Conservation (phyloP, 106 monocot species). For the Alisma plantagoaquatica region DNA sequence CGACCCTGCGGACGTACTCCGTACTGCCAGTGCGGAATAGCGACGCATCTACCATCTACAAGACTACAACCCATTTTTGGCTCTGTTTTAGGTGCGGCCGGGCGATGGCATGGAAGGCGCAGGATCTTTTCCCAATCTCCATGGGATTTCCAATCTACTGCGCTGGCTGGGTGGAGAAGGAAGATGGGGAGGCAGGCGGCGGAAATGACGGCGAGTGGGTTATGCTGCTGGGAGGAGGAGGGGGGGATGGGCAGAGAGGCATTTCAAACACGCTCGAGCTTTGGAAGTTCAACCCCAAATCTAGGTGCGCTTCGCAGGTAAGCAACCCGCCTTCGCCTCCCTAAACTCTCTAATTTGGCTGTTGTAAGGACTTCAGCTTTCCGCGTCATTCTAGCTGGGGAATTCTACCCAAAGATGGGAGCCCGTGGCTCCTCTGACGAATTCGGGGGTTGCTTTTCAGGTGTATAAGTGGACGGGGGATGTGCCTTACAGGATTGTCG, state of each 20-base stretch:
- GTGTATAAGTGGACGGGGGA: constrained; percentile 47
- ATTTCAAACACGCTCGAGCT: constrained; percentile 68
- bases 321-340: constrained; percentile 27
- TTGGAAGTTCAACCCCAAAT: constrained; percentile 35
- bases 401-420: no score
- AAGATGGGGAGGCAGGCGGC: constrained; percentile 3
- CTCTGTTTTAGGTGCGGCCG: no score
- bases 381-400: no score
- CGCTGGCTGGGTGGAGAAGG: not conserved
- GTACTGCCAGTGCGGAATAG: no score
- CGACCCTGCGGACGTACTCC: no score
- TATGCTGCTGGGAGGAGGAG: constrained; percentile 70
- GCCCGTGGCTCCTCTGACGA: no score
- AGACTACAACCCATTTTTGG: no score
- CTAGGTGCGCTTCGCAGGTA: constrained; percentile 38
- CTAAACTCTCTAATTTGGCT: not conserved
- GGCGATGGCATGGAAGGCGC: no score
- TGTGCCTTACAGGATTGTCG: constrained; percentile 76
- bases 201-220: constrained; percentile 10
- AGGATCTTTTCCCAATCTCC: no score
- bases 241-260: constrained; percentile 79
- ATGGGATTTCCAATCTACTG: no score
- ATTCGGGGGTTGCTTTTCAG: constrained; percentile 25
- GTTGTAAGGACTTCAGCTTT: no score
- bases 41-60: no score